These are phyloP conservation scores for Hygrophorus pudorinus DNA, from an alignment of 768 basidiomycete species.

Conservation along the genomic window DNA sequence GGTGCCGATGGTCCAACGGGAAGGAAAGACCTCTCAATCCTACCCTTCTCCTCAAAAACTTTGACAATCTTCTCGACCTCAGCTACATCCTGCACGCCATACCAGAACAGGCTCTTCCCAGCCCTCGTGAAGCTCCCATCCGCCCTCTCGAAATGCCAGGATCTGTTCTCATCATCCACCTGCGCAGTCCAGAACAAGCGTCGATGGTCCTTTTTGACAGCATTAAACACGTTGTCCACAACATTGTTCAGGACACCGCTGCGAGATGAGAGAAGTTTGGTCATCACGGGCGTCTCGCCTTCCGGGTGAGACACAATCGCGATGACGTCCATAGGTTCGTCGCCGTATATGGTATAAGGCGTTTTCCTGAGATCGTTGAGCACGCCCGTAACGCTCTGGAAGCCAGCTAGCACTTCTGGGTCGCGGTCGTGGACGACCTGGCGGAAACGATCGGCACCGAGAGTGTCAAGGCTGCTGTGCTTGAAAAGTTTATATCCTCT, in stretches of 20 bases:
- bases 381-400: conserved; percentile 79
- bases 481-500: conserved; percentile 98
- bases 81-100: conserved; percentile 81
- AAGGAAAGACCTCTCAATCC: conserved; percentile 84
- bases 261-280: conserved; percentile 82
- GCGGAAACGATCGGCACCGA: conserved; percentile 91
- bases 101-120: conserved; percentile 95
- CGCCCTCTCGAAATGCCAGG: conserved; percentile 98
- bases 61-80: conserved; percentile 86
- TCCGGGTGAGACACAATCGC: conserved; percentile 90
- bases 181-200: conserved; percentile 97
- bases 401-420: conserved; percentile 77
- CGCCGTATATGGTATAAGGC: conserved; percentile 94
- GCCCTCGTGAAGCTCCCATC: conserved; percentile 96
- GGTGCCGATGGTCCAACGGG: conserved; percentile 74
- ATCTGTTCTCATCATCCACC: conserved; percentile 91
- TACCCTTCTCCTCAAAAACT: conserved; percentile 60
- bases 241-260: conserved; percentile 90
- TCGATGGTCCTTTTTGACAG: conserved; percentile 92
- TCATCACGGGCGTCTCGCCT: conserved; percentile 84
- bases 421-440: conserved; percentile 94
- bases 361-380: conserved; percentile 72
- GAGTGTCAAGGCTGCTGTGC: conserved; percentile 66
- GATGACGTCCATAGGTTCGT: conserved; percentile 92
- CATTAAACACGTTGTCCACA: conserved; percentile 93